Evolutionary conservation across 2,329 filamentous ascomycete species (phyloP).

Genomic region (Apiospora arundinis): DNA sequence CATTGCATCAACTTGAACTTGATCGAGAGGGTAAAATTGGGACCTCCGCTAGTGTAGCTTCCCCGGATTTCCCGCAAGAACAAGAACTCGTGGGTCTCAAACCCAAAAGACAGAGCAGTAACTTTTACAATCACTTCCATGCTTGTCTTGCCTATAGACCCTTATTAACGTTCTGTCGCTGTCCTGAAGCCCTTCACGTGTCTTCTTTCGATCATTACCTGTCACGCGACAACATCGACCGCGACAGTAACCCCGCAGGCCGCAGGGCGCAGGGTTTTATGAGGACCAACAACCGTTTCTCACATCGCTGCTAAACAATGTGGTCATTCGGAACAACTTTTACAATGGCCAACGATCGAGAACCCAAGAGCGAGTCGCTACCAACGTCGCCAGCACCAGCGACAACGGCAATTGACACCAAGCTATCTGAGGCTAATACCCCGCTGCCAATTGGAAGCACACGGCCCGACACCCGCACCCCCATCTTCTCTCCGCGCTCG

Average conservation of each 20-base stretch:
- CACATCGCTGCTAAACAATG: constrained; percentile 29
- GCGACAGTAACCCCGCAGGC: background rate
- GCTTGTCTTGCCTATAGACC: constrained; percentile 5
- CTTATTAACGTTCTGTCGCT: background rate
- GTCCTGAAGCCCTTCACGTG: background rate
- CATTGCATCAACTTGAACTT: too few relatives aligned
- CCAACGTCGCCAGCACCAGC: background rate
- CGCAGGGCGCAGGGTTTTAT: background rate
- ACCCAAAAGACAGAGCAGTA: background rate
- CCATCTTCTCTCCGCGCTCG: constrained; percentile 53
- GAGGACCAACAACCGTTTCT: background rate
- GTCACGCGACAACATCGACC: background rate
- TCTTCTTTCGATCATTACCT: background rate
- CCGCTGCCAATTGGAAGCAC: constrained; percentile 22
- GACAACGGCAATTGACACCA: background rate
- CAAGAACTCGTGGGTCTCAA: constrained; percentile 18
- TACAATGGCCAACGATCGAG: constrained; percentile 41
- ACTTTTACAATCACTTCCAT: background rate
- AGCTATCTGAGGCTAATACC: background rate
- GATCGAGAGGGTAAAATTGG: background rate
- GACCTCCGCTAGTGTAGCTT: constrained; percentile 1
- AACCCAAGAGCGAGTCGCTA: constrained; percentile 25
- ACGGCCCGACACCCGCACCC: constrained; percentile 29
- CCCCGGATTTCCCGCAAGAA: constrained; percentile 6
- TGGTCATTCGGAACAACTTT: constrained; percentile 45